A percentile compares a stretch with the other conserved stretches of the same genome.
Conservation (phyloP, 2,329 filamentous ascomycete genomes). For the Colletotrichum orchidophilum region DNA sequence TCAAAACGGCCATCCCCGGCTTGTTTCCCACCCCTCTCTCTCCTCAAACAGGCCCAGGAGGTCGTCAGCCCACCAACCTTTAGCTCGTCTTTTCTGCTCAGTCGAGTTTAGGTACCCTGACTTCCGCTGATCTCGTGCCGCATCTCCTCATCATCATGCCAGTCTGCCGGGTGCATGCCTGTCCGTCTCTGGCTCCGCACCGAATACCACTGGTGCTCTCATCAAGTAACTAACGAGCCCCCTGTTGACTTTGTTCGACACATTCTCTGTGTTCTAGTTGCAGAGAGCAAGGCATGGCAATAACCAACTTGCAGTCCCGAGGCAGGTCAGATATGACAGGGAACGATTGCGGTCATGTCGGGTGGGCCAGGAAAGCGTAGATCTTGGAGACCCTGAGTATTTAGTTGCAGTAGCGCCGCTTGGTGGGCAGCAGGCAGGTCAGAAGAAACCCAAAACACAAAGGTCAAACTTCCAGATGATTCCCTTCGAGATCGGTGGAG, state of each 20-base stretch:
- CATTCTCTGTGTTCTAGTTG: too few relatives aligned
- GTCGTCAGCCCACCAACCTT: not conserved
- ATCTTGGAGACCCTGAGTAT: not conserved
- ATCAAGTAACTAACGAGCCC: not conserved
- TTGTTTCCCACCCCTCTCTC: conserved; percentile 21
- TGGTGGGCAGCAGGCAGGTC: not conserved
- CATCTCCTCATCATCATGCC: conserved; percentile 30
- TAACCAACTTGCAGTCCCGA: not conserved
- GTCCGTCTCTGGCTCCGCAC: conserved; percentile 14
- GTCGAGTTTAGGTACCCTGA: conserved; percentile 8
- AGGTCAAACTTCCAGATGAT: not conserved
- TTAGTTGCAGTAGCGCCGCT: not conserved
- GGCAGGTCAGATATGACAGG: conserved; percentile 38
- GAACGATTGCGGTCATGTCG: conserved; percentile 18
- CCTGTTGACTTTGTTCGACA: not conserved
- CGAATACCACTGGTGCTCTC: conserved; percentile 15
- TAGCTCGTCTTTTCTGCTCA: not conserved
- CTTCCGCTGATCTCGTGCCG: conserved; percentile 24
- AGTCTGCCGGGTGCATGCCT: conserved; percentile 19
- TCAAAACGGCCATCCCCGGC: conserved; percentile 2
- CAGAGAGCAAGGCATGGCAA: conserved; percentile 34
- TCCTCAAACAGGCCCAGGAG: not conserved
- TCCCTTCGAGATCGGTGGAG: not conserved
- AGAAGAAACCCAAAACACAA: not conserved
- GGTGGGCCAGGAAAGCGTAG: not conserved